Conservation (phyloP, 2,329 filamentous ascomycete species). For the Fusarium neocosmosporiellum region DNA sequence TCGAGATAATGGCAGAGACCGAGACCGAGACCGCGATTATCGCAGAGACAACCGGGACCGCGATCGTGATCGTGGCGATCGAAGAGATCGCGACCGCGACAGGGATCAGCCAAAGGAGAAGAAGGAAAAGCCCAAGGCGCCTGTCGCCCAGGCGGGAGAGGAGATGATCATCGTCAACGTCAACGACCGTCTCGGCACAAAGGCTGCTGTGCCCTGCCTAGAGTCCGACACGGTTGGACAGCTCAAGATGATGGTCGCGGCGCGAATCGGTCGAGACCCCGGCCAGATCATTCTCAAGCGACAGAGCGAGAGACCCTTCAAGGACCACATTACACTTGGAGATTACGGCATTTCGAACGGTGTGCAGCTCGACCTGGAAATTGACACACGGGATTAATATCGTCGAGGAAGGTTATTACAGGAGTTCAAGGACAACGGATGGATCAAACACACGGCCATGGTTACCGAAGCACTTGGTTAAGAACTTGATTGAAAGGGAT, state of each 20-base stretch:
- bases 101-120: conserved; percentile 48
- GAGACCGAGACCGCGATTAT: conserved; percentile 37
- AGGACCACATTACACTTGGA: conserved; percentile 86
- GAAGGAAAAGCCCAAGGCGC: conserved; percentile 51
- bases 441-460: not conserved
- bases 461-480: not conserved
- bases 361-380: conserved; percentile 74
- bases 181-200: conserved; percentile 96
- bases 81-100: conserved; percentile 23
- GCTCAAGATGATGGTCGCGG: conserved; percentile 92
- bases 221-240: conserved; percentile 85
- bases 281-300: conserved; percentile 93
- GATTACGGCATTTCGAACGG: conserved; percentile 97
- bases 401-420: not conserved
- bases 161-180: conserved; percentile 95
- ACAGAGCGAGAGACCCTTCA: conserved; percentile 93
- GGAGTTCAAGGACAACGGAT: not conserved
- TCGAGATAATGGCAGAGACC: conserved; percentile 17
- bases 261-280: conserved; percentile 86
- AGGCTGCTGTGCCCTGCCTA: conserved; percentile 90
- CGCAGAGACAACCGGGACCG: conserved; percentile 39
- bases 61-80: conserved; percentile 30
- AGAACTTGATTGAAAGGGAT: not conserved
- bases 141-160: conserved; percentile 59
- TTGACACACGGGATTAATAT: conserved; percentile 68